Base-by-base conservation (phyloP, 306 rosid species). In the Prunus fruticosa region DNA sequence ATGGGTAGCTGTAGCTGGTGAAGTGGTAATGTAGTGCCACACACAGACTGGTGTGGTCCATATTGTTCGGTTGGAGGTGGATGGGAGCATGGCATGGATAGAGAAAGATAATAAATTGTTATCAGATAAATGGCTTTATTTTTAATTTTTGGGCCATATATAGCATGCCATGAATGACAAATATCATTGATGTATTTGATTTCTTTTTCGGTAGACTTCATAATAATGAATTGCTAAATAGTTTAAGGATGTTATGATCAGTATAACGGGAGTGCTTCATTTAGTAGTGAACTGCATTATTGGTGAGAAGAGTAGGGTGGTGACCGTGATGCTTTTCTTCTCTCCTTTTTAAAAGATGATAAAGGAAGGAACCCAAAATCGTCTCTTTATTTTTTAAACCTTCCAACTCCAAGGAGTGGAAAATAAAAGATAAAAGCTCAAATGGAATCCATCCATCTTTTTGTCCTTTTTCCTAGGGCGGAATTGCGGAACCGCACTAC, bases 1-100 rank as follows among this genome's bases (percentile, higher is more conserved):
- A 52, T 1, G 11, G 20, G 61, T 56, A n/a, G 61, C 25, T 8
- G 3, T 56, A 0, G 27, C 8, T 23, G 12, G 62, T 69, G 61
- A 22, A 69, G 38, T 7, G 58, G 25, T 8, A 57, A 47, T 25
- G 54, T 41, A 16, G 75, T 56, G 56, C 53, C 11, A 22, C 16
- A 14, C 49, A 11, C 4, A 11, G 4, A 6, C 43, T 34, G 61
- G 61, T 18, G 67, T 41, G 76, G 11, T 72, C 76, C 76, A 19
- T 67, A 12, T 57, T 72, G 49, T 43, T 72, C 22, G 16, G 53
- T 72, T 57, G 61, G 76, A 38, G 8, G 16, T 72, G 67, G 41
- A 43, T 15, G 56, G 38, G 38, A 5, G 38, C 6, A 32, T 32
- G 53, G 2, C 41, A 22, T 56, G 54, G 23, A n/a, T 20, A 14